Evolutionary conservation across 2,329 filamentous ascomycete species (phyloP).

Genomic region (Grosmannia penicillata): DNA sequence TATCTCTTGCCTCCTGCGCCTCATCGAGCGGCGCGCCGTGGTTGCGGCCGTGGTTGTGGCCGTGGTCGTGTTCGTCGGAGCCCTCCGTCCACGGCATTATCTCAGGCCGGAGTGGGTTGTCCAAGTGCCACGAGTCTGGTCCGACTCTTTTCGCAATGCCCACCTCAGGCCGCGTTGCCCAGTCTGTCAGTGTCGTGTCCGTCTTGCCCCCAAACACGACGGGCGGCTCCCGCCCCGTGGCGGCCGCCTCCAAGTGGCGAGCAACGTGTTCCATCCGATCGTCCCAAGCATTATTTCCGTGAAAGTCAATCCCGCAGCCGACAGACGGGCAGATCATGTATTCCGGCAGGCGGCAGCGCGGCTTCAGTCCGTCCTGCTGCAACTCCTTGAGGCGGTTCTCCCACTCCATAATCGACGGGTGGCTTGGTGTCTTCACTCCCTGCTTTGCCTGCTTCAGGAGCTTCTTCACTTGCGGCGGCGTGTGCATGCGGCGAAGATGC

Average conservation of each 20-base stretch:
- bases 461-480: constrained; percentile 28
- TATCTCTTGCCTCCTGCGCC: not conserved
- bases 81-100: constrained; percentile 8
- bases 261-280: constrained; percentile 79
- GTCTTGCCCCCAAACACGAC: constrained; percentile 24
- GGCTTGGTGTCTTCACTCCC: constrained; percentile 18
- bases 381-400: constrained; percentile 41
- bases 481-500: constrained; percentile 77
- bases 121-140: constrained; percentile 9
- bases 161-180: constrained; percentile 23
- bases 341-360: constrained; percentile 46
- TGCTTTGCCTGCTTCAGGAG: constrained; percentile 17
- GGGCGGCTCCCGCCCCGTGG: constrained; percentile 16
- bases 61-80: not conserved
- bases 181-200: constrained; percentile 24
- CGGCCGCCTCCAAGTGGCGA: constrained; percentile 53
- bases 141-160: constrained; percentile 19
- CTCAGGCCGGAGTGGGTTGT: constrained; percentile 12
- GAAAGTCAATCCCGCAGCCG: constrained; percentile 46
- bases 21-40: not conserved
- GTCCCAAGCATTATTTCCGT: constrained; percentile 56
- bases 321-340: constrained; percentile 45
- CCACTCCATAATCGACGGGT: constrained; percentile 18
- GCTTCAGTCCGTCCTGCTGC: constrained; percentile 41
- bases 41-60: too few relatives aligned